Evolutionary conservation across 2,329 filamentous ascomycete species (phyloP), one percentile per base, ranked within the genome.

Genomic region (Aspergillus cejpii): DNA sequence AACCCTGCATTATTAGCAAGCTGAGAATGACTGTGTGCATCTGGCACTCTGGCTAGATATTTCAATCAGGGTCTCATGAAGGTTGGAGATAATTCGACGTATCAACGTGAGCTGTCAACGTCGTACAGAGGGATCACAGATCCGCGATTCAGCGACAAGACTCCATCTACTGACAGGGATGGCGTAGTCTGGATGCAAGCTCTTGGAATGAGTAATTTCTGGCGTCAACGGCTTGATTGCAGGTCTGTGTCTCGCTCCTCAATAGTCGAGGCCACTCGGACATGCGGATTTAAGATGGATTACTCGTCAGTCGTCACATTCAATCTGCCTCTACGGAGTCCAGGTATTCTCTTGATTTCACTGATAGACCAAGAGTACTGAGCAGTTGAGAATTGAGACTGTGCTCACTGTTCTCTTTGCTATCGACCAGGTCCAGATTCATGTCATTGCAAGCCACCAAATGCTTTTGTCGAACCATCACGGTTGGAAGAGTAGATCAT

Each of bases 61-160:
- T 33, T 31, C 15, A 41, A 6, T 19, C 21, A 21, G 44, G 41
- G 40, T 27, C 31, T 27, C 39, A 33, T 23, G 14, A 33, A 41
- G 43, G 20, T 43, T 43, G 43, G 44, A 44, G 43, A 43, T 45
- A 45, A 59, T 56, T 49, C 47, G 59, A 62, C 59, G 51, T 57
- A 59, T 62, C 60, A 56, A 51, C 54, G 49, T 55, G 56, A 58
- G 53, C 51, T 52, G 49, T 60, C 56, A 49, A 24, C 8, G 50
- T 56, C 11, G 54, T 44, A n/a, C n/a, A 42, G 47, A 49, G 43
- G 44, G 31, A 34, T 34, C 31, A 34, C 46, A 50, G 54, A 48
- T 49, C 45, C 44, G 45, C 48, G 48, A 44, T 41, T 38, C 39
- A 26, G 41, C 15, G 37, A 15, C 15, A 27, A 43, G 37, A 47